Evolutionary conservation across 1,139 yeast genomes (phyloP), one percentile per base, ranked within the genome.

Genomic region (Geotrichum europaeum): DNA sequence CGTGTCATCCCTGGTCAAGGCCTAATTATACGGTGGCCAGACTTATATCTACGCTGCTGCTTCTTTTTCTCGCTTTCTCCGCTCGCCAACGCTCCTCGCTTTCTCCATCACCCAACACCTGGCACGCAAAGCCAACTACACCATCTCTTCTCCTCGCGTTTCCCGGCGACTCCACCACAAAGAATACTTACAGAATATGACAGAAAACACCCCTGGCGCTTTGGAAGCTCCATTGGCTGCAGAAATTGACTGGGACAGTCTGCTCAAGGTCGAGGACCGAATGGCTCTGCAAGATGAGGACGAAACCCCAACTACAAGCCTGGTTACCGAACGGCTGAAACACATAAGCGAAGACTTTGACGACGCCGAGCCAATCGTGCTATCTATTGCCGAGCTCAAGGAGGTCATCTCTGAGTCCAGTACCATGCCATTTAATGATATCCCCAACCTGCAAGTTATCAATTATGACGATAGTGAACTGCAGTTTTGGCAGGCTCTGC

Each of bases 401-500:
- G 40, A 57, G 9, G 55, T 57, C 53, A 59, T 59, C 30, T 55
- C 55, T 13, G 55, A 49, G 51, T 55, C 61, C 7, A 20, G 22
- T 15, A n/a, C 28, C n/a, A 50, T 59, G 34, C 67, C 64, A 32
- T 69, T 66, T 63, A 64, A 63, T 49, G 71, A 69, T 50, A 69
- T 69, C 28, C 72, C 72, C 40, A 58, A 63, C 32, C 57, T 69
- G 45, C 65, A 68, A 24, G 30, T 52, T 15, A 53, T 62, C n/a
- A 59, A 55, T 15, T 68, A 65, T 49, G 60, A 60, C 34, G 68
- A 63, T 52, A 56, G 69, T 9, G 77, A 74, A 55, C 70, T 74
- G 32, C 64, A 67, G 56, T 66, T 75, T 49, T 75, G 78, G 78
- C 66, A 74, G 3, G 75, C 76, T 1, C 63, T 75, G 13, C 67